A percentile compares a stretch with the other conserved stretches of the same genome.
Conservation (phyloP, 2,329 filamentous ascomycete species). For the Phaeosphaeriaceae sp. region DNA sequence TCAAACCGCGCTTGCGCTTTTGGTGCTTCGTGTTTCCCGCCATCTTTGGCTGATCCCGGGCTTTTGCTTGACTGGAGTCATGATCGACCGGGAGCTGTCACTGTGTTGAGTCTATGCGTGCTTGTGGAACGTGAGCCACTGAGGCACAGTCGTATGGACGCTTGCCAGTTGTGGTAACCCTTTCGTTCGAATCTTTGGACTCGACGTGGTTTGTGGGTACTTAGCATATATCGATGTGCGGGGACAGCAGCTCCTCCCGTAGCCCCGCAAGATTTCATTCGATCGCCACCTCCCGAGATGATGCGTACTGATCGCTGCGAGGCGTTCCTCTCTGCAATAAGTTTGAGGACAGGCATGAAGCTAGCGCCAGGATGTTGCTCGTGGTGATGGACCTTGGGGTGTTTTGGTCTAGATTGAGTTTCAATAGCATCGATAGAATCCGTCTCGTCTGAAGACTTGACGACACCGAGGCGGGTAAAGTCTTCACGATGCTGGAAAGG, state of each 20-base stretch:
- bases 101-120: background rate
- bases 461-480: background rate
- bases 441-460: too few species aligned
- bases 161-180: background rate
- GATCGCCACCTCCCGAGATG: background rate
- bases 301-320: background rate
- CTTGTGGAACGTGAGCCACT: background rate
- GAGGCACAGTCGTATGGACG: background rate
- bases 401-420: too few species aligned
- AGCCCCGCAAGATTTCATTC: background rate
- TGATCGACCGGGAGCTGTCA: background rate
- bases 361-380: background rate
- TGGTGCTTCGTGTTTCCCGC: background rate
- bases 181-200: background rate
- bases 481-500: background rate
- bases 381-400: too few species aligned
- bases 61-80: background rate
- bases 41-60: background rate
- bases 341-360: too few species aligned
- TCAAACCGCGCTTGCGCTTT: background rate
- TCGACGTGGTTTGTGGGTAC: background rate
- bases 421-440: too few species aligned
- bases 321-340: background rate
- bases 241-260: background rate
- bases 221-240: background rate